phyloP scores from a whole-genome alignment of 306 rosid genomes.

The Pachyrhizus erosus region DNA sequence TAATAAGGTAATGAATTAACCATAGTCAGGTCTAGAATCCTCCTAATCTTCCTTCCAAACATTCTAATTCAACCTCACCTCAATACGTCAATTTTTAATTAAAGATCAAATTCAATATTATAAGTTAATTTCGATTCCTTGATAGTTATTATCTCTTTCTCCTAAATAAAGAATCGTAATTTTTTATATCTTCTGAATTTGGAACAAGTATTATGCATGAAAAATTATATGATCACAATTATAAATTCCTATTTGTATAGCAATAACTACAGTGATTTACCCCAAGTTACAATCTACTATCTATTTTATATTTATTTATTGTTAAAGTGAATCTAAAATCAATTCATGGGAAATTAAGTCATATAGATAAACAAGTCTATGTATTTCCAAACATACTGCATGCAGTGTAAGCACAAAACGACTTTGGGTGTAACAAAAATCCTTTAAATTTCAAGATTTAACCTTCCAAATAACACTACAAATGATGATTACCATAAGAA shows the following conservation, averaged over 20 bases:
- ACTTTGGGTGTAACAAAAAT: neutral
- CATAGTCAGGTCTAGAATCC: no score
- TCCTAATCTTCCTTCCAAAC: no score
- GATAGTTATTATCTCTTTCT: neutral
- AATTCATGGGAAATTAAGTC: neutral
- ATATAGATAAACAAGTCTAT: neutral
- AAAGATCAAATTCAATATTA: no score
- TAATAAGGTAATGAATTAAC: no score
- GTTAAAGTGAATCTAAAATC: neutral
- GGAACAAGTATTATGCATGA: no score
- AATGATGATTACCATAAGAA: neutral
- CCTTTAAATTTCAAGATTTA: neutral
- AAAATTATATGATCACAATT: neutral
- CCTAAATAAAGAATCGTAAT: no score
- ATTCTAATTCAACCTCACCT: no score
- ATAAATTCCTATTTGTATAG: no score
- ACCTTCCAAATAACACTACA: neutral
- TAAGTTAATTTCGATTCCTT: neutral
- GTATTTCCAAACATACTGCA: no score
- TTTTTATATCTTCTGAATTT: neutral
- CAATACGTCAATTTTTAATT: no score
- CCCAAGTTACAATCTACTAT: no score
- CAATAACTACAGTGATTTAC: neutral
- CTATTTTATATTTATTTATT: no score
- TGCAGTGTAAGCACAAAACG: neutral